Evolutionary conservation across 2,329 filamentous ascomycete genomes (phyloP).

Genomic region (Phoma herbarum): DNA sequence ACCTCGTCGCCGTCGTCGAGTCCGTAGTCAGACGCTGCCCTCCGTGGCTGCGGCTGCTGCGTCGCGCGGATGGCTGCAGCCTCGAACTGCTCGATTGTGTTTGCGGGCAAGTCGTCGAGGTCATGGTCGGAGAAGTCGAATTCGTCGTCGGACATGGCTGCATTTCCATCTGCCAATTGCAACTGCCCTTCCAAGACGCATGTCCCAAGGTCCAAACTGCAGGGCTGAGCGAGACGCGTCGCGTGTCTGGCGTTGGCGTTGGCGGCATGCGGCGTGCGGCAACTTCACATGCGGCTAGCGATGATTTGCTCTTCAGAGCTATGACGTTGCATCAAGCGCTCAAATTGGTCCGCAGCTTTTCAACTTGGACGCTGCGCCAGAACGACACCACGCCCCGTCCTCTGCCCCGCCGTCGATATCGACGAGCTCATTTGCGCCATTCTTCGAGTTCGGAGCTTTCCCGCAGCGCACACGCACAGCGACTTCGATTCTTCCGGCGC

Average conservation of each 20-base stretch:
- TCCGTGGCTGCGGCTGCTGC: conserved; percentile 33
- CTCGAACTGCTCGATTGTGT: conserved; percentile 57
- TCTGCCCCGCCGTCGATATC: conserved; percentile 3
- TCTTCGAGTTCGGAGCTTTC: background rate
- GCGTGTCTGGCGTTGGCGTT: conserved; percentile 2
- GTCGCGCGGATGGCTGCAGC: conserved; percentile 55
- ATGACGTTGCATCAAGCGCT: conserved; percentile 19
- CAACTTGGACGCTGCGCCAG: conserved; percentile 2
- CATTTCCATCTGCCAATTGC: background rate
- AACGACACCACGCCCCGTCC: conserved; percentile 9
- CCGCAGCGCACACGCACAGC: background rate
- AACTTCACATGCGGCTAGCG: conserved; percentile 15
- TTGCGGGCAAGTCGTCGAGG: conserved; percentile 56
- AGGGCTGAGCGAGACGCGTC: conserved; percentile 4
- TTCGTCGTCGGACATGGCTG: conserved; percentile 51
- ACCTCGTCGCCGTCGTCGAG: conserved; percentile 55
- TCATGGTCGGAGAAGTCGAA: conserved; percentile 57
- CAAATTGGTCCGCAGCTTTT: conserved; percentile 20
- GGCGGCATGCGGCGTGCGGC: conserved; percentile 5
- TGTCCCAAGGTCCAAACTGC: conserved; percentile 26
- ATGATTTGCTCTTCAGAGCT: background rate
- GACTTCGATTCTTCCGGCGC: background rate
- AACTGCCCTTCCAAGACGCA: conserved; percentile 21
- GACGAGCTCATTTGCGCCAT: background rate
- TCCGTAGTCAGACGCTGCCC: conserved; percentile 52